Percentiles rank a stretch among this genome's conserved stretches.
Conservation (phyloP, 208 protist species). For the Endotrypanum monterogeii region DNA sequence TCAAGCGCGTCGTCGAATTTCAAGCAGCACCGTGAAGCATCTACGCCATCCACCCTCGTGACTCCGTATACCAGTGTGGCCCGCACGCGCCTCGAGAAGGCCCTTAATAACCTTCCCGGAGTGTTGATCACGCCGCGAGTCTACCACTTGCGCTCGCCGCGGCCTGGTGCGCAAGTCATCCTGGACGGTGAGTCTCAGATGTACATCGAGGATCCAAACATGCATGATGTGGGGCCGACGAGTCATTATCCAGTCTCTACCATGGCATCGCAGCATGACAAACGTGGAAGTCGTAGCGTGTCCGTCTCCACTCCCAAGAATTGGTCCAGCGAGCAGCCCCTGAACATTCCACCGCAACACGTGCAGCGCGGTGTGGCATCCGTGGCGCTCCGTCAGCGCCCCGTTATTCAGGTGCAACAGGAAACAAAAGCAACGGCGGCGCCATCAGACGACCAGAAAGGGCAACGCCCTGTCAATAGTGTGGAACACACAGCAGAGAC, state of each 20-base stretch:
- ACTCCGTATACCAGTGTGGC: conserved; percentile 13
- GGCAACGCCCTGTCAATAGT: conserved; percentile 7
- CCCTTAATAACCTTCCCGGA: conserved; percentile 17
- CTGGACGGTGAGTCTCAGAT: conserved; percentile 1
- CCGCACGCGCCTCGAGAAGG: neutral
- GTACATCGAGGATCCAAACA: conserved; percentile 6
- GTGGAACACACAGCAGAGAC: conserved; percentile 29
- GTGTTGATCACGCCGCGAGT: conserved; percentile 37
- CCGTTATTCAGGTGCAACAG: conserved; percentile 11
- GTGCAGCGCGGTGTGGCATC: conserved; percentile 26
- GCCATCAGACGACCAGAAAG: neutral
- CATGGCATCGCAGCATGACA: neutral
- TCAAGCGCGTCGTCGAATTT: neutral
- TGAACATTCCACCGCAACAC: conserved; percentile 29
- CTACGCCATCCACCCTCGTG: neutral
- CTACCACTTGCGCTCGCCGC: conserved; percentile 37
- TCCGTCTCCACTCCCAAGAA: neutral
- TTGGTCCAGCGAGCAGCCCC: neutral
- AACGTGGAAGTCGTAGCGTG: neutral
- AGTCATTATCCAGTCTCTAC: neutral
- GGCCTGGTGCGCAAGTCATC: conserved; percentile 25
- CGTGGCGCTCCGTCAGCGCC: conserved; percentile 11
- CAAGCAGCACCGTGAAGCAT: neutral
- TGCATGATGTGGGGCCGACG: neutral
- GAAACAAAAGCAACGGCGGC: neutral